Evolutionary conservation across 192 early-diverging fungal genomes (phyloP).

Genomic region (Mycoemilia scoparia): DNA sequence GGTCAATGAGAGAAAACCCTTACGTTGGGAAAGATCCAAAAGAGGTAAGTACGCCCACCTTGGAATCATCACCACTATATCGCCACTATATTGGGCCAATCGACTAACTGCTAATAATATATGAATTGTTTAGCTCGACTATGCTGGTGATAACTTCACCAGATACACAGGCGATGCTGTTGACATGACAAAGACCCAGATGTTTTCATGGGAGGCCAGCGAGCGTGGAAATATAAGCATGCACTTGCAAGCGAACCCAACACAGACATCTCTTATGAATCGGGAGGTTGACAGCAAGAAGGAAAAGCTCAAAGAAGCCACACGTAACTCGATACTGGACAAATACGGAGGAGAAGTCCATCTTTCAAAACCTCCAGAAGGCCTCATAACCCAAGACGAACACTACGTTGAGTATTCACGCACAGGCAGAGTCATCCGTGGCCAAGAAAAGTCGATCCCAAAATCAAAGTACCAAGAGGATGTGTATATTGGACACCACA

Average conservation of each 20-base stretch:
- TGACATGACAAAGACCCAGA: slow-evolving; percentile 63
- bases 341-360: slow-evolving; percentile 95
- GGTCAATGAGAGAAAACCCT: slow-evolving; percentile 98
- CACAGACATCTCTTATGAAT: slow-evolving; percentile 82
- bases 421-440: slow-evolving; percentile 72
- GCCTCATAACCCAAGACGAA: slow-evolving; percentile 83
- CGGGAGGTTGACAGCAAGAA: slow-evolving; percentile 71
- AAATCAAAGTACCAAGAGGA: slow-evolving; percentile 87
- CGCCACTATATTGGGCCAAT: not conserved
- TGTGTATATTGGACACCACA: slow-evolving; percentile 68
- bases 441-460: slow-evolving; percentile 55
- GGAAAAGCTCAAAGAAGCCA: slow-evolving; percentile 48
- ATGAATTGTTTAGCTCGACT: slow-evolving; percentile 9
- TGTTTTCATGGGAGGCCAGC: slow-evolving; percentile 88
- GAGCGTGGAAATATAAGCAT: slow-evolving; percentile 60
- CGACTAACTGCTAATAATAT: not conserved
- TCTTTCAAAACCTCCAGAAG: slow-evolving; percentile 71
- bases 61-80: not conserved
- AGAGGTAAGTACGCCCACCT: too few species aligned
- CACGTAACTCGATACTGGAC: slow-evolving; percentile 59
- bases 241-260: slow-evolving; percentile 89
- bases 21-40: slow-evolving; percentile 43
- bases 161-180: slow-evolving; percentile 73
- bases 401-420: slow-evolving; percentile 93
- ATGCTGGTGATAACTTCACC: slow-evolving; percentile 86